phyloP scores from a whole-genome alignment of 2,329 filamentous ascomycete genomes.

The Clonostachys chloroleuca region DNA sequence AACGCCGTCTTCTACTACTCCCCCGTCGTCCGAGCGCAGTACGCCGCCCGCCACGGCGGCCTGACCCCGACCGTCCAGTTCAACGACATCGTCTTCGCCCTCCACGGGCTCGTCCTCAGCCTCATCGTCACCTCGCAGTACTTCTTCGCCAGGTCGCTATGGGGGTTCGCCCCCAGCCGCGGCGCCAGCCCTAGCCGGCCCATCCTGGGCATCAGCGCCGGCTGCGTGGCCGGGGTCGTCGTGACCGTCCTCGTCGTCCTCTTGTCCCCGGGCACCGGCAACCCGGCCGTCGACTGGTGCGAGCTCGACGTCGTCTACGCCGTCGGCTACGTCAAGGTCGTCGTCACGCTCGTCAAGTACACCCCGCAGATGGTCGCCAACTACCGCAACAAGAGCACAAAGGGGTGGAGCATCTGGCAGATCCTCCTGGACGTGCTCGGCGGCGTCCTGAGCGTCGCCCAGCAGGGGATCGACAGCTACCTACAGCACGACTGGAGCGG shows the following conservation, averaged over 20 bases:
- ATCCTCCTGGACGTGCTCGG: constrained; percentile 82
- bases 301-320: constrained; percentile 62
- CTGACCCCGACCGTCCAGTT: constrained; percentile 79
- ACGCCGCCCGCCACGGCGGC: constrained; percentile 72
- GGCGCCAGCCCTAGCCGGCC: constrained; percentile 52
- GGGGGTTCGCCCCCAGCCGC: constrained; percentile 66
- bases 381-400: constrained; percentile 77
- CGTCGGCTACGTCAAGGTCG: constrained; percentile 82
- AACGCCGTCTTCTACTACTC: constrained; percentile 77
- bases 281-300: constrained; percentile 47
- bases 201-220: constrained; percentile 66
- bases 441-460: constrained; percentile 74
- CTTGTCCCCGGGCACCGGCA: constrained; percentile 5
- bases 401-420: constrained; percentile 81
- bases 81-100: constrained; percentile 87
- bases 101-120: constrained; percentile 73
- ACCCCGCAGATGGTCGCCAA: constrained; percentile 82
- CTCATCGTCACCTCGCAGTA: constrained; percentile 72
- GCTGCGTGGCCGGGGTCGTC: constrained; percentile 59
- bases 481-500: constrained; percentile 86
- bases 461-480: constrained; percentile 81
- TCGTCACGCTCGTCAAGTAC: constrained; percentile 89
- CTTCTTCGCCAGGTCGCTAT: constrained; percentile 67
- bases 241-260: constrained; percentile 42
- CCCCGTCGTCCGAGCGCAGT: constrained; percentile 71